Evolutionary conservation across 2,329 filamentous ascomycete genomes (phyloP), one percentile per base, ranked within the genome.

Genomic region (Verticillium nonalfalfae): DNA sequence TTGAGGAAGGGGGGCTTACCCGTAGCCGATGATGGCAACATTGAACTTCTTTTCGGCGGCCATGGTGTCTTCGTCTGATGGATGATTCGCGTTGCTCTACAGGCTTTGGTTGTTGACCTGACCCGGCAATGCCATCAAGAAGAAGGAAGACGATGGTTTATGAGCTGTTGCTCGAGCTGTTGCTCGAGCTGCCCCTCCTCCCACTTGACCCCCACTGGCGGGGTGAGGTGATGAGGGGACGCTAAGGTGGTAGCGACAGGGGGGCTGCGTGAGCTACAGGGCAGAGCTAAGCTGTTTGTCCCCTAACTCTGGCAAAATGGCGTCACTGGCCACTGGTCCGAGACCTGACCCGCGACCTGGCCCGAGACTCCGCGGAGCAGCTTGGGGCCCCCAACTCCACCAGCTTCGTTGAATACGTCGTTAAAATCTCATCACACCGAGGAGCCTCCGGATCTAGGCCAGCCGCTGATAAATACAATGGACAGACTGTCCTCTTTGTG

Each of bases 1-100:
- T n/a, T 15, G 39, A n/a, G 10, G 35, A 18, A 26, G 26, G 15
- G 18, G n/a, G 14, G 64, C 76, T 70, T 72, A 81, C 80, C 80
- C 80, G 64, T 83, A 83, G 67, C 80, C 80, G 14, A 83, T 73
- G 56, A 83, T 71, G 60, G 80, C 80, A 18, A 83, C 79, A 64
- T 82, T 82, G 73, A 78, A 79, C 18, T 72, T 72, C 66, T 78
- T 78, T 63, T 65, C 67, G 18, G 56, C 45, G 58, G 59, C 60
- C 57, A 58, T 58, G 38, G 11, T 36, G 26, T 56, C 11, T 56
- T 26, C n/a, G 18, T 56, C 34, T 52, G 45, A 52, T 52, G 45
- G 21, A 18, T 52, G 18, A 9, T 31, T 31, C 26, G 26, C 26
- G 26, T 4, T 31, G 26, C 4, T 5, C 26, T 31, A 4, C 26